Evolutionary conservation across 1,284 basidiomycete genomes (phyloP).

Genomic region (Boletus smithii): DNA sequence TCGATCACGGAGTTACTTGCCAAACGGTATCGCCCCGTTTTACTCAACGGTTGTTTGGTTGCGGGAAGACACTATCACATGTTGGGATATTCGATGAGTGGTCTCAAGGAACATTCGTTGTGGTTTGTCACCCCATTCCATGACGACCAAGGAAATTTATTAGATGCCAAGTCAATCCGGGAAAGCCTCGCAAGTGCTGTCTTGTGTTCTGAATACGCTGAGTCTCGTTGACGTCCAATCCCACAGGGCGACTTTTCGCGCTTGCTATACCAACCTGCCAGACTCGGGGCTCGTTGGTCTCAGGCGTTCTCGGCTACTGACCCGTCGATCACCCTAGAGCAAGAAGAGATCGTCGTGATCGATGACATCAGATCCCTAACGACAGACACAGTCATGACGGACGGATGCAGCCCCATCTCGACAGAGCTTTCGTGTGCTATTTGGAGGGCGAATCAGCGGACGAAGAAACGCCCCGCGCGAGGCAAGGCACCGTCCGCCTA

Average conservation of each 20-base stretch:
- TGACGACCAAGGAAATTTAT: conserved; percentile 16
- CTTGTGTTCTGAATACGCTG: neutral
- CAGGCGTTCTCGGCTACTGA: conserved; percentile 52
- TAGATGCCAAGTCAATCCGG: conserved; percentile 35
- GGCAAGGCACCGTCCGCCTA: conserved; percentile 34
- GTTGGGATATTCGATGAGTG: conserved; percentile 61
- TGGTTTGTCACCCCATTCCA: conserved; percentile 56
- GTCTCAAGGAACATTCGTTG: conserved; percentile 53
- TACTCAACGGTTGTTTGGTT: conserved; percentile 47
- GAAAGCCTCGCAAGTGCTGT: conserved; percentile 29
- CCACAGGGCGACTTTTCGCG: conserved; percentile 39
- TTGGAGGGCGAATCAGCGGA: conserved; percentile 31
- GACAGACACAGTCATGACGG: conserved; percentile 38
- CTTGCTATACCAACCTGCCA: conserved; percentile 40
- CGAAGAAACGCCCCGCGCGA: conserved; percentile 18
- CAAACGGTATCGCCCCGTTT: conserved; percentile 41
- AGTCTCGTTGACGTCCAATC: conserved; percentile 3
- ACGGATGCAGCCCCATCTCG: conserved; percentile 48
- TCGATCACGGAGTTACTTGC: conserved; percentile 44
- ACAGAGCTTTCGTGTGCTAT: conserved; percentile 32
- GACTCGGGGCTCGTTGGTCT: conserved; percentile 50
- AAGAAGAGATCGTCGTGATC: conserved; percentile 33
- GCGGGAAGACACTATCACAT: conserved; percentile 55
- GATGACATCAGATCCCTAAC: conserved; percentile 26
- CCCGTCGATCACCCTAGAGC: conserved; percentile 37